Percentiles rank a stretch among this genome's conserved stretches.
Conservation (phyloP, 371 early-diverging fungal species). For the Haplosporangium sp. region DNA sequence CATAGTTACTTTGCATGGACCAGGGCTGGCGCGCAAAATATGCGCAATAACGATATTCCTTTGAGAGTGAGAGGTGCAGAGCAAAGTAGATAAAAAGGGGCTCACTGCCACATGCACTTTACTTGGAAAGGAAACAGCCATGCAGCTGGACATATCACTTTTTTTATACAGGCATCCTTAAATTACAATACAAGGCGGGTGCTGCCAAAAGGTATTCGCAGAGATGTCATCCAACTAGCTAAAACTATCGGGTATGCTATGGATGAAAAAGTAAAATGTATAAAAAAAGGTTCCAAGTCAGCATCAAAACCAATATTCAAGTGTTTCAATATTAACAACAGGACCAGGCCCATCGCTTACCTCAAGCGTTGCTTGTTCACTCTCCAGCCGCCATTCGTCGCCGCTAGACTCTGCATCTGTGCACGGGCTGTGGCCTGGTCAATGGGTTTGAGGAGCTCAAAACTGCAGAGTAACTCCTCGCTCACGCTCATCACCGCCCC, state of each 20-base stretch:
- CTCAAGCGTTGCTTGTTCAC: constrained; percentile 53
- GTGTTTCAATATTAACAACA: no score
- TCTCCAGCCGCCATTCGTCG: constrained; percentile 51
- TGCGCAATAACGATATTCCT: no score
- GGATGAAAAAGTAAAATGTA: background rate
- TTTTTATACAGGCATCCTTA: background rate
- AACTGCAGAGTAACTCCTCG: constrained; percentile 88
- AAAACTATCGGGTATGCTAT: constrained; percentile 12
- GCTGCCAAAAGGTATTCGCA: background rate
- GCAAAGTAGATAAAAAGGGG: background rate
- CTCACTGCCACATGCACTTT: background rate
- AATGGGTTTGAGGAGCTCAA: constrained; percentile 56
- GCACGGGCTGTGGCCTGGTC: constrained; percentile 47
- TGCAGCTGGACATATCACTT: background rate
- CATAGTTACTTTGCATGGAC: no score
- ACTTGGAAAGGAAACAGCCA: background rate
- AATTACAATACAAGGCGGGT: background rate
- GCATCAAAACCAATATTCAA: no score
- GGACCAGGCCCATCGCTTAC: no score
- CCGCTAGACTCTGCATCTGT: constrained; percentile 53
- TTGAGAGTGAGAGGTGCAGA: no score
- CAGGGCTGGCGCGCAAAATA: no score
- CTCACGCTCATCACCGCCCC: constrained; percentile 98
- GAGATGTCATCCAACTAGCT: background rate
- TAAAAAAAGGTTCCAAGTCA: background rate